Evolutionary conservation across 2,329 filamentous ascomycete species (phyloP).

Genomic region (Dactylellina parvicollis): DNA sequence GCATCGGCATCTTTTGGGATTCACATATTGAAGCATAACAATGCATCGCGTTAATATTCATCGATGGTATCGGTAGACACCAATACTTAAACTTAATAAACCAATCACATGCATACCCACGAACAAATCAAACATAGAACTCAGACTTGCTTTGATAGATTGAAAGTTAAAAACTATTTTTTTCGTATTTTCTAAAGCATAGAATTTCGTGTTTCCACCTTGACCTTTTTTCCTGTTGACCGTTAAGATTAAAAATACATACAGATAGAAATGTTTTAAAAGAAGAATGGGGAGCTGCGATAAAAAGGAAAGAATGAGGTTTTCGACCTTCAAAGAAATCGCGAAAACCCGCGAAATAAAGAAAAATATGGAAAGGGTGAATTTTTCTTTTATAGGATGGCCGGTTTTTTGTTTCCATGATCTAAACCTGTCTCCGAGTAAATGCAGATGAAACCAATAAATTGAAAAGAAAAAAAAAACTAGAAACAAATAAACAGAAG

Average conservation of each 20-base stretch:
- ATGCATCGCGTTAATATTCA: too few relatives aligned
- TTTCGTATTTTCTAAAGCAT: conserved; percentile 1
- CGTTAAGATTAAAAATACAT: conserved; percentile 54
- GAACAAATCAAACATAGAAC: too few relatives aligned
- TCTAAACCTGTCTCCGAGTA: conserved; percentile 56
- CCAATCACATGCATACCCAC: too few relatives aligned
- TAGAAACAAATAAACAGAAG: too few relatives aligned
- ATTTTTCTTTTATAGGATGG: conserved; percentile 11
- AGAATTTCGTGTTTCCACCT: not conserved
- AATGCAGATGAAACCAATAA: conserved; percentile 59
- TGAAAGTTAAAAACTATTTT: not conserved
- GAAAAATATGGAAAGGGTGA: conserved; percentile 18
- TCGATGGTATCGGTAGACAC: too few relatives aligned
- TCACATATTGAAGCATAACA: too few relatives aligned
- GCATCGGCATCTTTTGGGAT: too few relatives aligned
- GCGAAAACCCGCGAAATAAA: conserved; percentile 4
- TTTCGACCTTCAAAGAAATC: too few relatives aligned
- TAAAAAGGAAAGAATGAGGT: conserved; percentile 5
- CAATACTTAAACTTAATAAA: too few relatives aligned
- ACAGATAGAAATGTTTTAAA: conserved; percentile 12
- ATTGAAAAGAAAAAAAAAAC: conserved; percentile 59
- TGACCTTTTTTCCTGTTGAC: not conserved
- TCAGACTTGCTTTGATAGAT: too few relatives aligned
- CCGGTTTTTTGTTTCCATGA: conserved; percentile 11
- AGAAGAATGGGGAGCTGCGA: conserved; percentile 4